These are phyloP conservation scores for Fusarium nisikadoi DNA, from an alignment of 2,329 filamentous ascomycete species.

Conservation along the genomic window DNA sequence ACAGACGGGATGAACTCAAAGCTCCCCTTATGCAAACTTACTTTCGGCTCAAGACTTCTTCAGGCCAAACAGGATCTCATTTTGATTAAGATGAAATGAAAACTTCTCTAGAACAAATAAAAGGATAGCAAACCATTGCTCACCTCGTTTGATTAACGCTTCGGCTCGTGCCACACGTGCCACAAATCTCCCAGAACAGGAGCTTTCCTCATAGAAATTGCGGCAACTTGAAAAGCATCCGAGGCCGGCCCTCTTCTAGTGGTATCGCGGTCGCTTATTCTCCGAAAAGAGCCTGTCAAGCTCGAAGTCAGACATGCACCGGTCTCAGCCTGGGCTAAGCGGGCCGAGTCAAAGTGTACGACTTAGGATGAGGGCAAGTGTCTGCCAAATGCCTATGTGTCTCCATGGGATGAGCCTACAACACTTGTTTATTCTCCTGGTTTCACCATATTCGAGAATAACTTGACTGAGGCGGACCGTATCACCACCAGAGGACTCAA, in stretches of 20 bases:
- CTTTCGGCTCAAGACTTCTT: conserved; percentile 5
- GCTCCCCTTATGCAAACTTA: conserved; percentile 10
- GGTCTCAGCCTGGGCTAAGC: conserved; percentile 37
- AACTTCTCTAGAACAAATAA: not conserved
- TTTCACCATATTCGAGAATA: conserved; percentile 46
- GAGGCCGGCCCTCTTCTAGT: conserved; percentile 24
- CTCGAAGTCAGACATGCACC: conserved; percentile 45
- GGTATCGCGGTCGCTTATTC: conserved; percentile 29
- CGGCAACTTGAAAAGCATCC: conserved; percentile 23
- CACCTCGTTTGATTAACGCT: conserved; percentile 16
- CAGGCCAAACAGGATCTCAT: not conserved
- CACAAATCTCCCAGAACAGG: conserved; percentile 35
- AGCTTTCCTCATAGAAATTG: conserved; percentile 19
- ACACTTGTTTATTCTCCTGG: conserved; percentile 32
- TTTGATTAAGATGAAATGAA: conserved; percentile 13
- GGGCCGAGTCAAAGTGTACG: conserved; percentile 45
- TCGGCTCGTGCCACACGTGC: conserved; percentile 24
- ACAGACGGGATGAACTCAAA: conserved; percentile 10
- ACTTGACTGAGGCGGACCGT: conserved; percentile 38
- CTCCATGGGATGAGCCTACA: conserved; percentile 27
- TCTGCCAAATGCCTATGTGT: conserved; percentile 29
- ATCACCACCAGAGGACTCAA: conserved; percentile 32
- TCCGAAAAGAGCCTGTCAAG: conserved; percentile 39
- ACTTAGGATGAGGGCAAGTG: conserved; percentile 22
- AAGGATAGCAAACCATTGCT: conserved; percentile 23